A percentile compares a stretch with the other conserved stretches of the same genome.
These are phyloP conservation scores for Pseudonitzschia delicatissima DNA, from an alignment of 108 stramenopile genomes.

Conservation along the genomic window DNA sequence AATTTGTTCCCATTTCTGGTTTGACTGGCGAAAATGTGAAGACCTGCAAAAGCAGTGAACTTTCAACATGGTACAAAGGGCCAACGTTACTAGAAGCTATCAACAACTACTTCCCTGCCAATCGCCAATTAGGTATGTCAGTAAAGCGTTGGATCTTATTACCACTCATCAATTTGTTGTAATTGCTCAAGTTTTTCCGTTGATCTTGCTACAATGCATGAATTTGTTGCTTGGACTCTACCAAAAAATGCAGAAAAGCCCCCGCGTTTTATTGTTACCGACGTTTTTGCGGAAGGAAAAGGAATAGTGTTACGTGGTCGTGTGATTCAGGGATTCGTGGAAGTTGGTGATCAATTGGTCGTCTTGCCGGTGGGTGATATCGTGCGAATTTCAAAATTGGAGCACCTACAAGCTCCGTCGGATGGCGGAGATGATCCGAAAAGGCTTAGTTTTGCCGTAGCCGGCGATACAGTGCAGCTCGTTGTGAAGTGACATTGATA, in stretches of 20 bases:
- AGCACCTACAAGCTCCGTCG: conserved; percentile 57
- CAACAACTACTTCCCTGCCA: conserved; percentile 91
- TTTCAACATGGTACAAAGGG: conserved; percentile 91
- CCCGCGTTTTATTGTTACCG: conserved; percentile 90
- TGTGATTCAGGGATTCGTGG: conserved; percentile 77
- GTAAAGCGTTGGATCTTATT: too few relatives aligned
- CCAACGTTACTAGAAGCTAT: conserved; percentile 93
- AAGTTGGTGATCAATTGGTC: conserved; percentile 58
- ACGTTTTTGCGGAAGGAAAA: conserved; percentile 77
- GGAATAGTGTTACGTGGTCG: conserved; percentile 68
- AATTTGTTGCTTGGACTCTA: conserved; percentile 79
- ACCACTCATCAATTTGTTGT: too few relatives aligned
- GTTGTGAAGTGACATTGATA: conserved; percentile 72
- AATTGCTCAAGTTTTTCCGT: too few relatives aligned
- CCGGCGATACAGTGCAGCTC: conserved; percentile 89
- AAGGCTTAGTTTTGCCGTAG: conserved; percentile 54
- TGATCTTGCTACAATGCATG: too few relatives aligned
- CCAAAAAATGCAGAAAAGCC: conserved; percentile 80
- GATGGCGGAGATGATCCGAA: conserved; percentile 27
- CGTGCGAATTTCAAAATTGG: conserved; percentile 60
- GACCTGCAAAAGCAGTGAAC: conserved; percentile 1
- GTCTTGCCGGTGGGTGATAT: conserved; percentile 83
- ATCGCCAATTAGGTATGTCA: conserved; percentile 37
- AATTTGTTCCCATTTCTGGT: conserved; percentile 93
- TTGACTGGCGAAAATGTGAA: conserved; percentile 96